Percentiles rank a stretch among this genome's conserved stretches.
Conservation (phyloP, 371 early-diverging fungal species). For the Massospora cicadina region DNA sequence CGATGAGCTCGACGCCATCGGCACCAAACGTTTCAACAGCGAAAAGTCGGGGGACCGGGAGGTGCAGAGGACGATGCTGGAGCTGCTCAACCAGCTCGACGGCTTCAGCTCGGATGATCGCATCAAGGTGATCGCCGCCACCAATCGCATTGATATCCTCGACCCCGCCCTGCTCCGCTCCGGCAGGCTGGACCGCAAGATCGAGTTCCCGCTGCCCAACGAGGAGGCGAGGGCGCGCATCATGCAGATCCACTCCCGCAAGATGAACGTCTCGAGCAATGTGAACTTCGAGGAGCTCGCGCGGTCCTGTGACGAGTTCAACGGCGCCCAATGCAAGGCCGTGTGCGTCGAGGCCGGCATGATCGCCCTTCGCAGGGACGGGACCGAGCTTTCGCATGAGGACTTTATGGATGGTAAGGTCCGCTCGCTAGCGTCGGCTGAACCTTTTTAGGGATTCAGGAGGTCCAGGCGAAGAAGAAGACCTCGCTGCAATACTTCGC, state of each 20-base stretch:
- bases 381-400: slow-evolving; percentile 84
- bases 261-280: slow-evolving; percentile 92
- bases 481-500: slow-evolving; percentile 91
- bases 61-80: slow-evolving; percentile 99
- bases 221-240: slow-evolving; percentile 97
- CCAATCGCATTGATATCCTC: slow-evolving; percentile 99
- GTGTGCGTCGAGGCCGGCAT: slow-evolving; percentile 99
- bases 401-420: slow-evolving; percentile 93
- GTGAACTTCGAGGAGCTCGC: slow-evolving; percentile 99
- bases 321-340: slow-evolving; percentile 99
- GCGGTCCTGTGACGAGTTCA: slow-evolving; percentile 97
- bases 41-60: slow-evolving; percentile 99
- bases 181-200: slow-evolving; percentile 99
- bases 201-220: slow-evolving; percentile 99
- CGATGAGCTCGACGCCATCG: slow-evolving; percentile 99
- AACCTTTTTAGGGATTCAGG: slow-evolving; percentile 65
- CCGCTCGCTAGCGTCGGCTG: background rate
- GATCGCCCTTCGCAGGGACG: slow-evolving; percentile 92
- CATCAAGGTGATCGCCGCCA: slow-evolving; percentile 99
- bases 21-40: slow-evolving; percentile 97
- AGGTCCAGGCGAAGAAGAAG: slow-evolving; percentile 99
- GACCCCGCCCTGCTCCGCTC: slow-evolving; percentile 99
- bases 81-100: slow-evolving; percentile 98
- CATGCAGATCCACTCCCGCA: slow-evolving; percentile 98
- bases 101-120: slow-evolving; percentile 94